Evolutionary conservation across 371 early-diverging fungal genomes (phyloP).

Genomic region (Saksenaea oblongispora): DNA sequence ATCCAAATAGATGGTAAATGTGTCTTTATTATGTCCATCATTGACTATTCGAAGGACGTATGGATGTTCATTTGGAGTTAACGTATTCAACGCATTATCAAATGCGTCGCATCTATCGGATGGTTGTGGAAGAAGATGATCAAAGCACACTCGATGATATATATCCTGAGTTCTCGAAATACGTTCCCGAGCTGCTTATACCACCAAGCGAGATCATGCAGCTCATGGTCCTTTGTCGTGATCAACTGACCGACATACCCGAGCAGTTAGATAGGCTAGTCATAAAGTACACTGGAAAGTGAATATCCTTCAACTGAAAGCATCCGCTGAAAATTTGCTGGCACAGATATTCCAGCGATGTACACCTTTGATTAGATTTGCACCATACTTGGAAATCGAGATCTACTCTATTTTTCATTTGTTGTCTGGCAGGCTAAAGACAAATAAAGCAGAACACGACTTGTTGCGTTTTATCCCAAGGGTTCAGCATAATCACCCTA

Average conservation of each 20-base stretch:
- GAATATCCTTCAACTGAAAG: neutral
- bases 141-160: slow-evolving; percentile 25
- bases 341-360: too few species aligned
- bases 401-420: too few species aligned
- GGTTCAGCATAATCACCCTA: too few species aligned
- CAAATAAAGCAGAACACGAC: too few species aligned
- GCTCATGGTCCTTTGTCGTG: slow-evolving; percentile 37
- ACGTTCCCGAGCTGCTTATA: slow-evolving; percentile 36
- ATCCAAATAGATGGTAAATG: too few species aligned
- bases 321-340: neutral
- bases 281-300: neutral
- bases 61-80: slow-evolving; percentile 78
- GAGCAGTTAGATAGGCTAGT: slow-evolving; percentile 15
- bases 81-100: slow-evolving; percentile 64
- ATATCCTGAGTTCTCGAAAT: slow-evolving; percentile 22
- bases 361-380: too few species aligned
- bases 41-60: slow-evolving; percentile 54
- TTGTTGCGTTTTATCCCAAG: too few species aligned
- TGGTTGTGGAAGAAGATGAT: slow-evolving; percentile 41
- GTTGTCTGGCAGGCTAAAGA: too few species aligned
- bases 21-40: neutral
- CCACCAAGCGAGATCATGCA: slow-evolving; percentile 53
- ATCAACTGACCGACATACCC: slow-evolving; percentile 16
- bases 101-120: slow-evolving; percentile 52
- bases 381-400: too few species aligned